These are phyloP conservation scores for Metrosideros polymorpha DNA, from an alignment of 441 rosid species.

Conservation along the genomic window DNA sequence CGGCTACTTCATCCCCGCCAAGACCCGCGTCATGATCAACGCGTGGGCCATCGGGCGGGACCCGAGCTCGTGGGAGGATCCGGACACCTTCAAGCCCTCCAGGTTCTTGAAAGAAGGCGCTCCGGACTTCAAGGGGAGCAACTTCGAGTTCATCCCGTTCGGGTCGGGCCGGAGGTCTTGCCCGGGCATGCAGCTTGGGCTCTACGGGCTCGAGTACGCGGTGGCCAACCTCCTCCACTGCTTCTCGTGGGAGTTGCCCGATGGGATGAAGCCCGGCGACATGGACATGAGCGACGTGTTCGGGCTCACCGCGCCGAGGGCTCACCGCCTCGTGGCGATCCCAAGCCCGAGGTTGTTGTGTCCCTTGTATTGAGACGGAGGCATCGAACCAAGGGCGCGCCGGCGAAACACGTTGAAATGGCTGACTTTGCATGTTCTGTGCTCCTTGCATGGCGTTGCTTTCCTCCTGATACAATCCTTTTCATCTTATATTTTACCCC, in stretches of 20 bases:
- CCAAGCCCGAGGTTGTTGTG: slow-evolving; percentile 32
- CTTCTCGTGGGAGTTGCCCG: slow-evolving; percentile 87
- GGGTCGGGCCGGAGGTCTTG: slow-evolving; percentile 98
- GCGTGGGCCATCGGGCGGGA: slow-evolving; percentile 84
- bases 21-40: slow-evolving; percentile 77
- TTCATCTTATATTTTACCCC: neutral
- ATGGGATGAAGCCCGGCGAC: slow-evolving; percentile 87
- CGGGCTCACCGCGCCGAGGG: slow-evolving; percentile 90
- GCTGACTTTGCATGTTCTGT: neutral
- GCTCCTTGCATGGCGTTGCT: neutral
- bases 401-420: neutral
- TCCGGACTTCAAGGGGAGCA: slow-evolving; percentile 75
- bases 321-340: slow-evolving; percentile 63
- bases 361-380: neutral
- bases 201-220: slow-evolving; percentile 66
- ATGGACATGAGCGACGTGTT: slow-evolving; percentile 74
- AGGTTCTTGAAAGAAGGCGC: slow-evolving; percentile 54
- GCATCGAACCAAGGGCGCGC: neutral
- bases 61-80: slow-evolving; percentile 61
- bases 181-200: slow-evolving; percentile 97
- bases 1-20: slow-evolving; percentile 65
- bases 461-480: neutral
- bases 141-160: slow-evolving; percentile 88
- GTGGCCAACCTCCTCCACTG: slow-evolving; percentile 79
- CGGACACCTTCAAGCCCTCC: slow-evolving; percentile 62